Base-by-base conservation (phyloP, 2,329 filamentous ascomycete species). In the Nigrospora sphaerica region DNA sequence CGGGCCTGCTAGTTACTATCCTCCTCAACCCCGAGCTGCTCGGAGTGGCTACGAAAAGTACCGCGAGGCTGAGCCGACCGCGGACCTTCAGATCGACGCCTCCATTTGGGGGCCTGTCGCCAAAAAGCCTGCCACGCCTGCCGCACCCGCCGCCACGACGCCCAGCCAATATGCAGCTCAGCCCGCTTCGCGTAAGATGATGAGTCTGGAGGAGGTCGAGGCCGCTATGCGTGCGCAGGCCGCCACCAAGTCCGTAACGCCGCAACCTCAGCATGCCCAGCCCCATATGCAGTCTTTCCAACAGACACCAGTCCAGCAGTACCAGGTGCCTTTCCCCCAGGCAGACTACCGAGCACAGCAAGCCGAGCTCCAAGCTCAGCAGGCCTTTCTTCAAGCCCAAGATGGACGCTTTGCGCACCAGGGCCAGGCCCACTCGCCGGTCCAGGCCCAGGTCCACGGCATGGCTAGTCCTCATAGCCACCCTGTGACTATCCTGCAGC, bases 121-220 rank as follows among this genome's bases (percentile, higher is more conserved):
- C 33, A 83, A 81, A 73, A 72, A 79, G 65, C 52, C 65, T 16
- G 56, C 61, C 7, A 31, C 35, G 3, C 16, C 36, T 39, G 43
- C 19, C 14, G 12, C 33, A n/a, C 19, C 34, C 19, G 13, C 34
- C 12, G 32, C 42, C 17, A 23, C 19, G 28, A 17, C 12, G 6
- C 38, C 14, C 2, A 16, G 16, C 34, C 34, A 36, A 11, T 36
- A 36, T 17, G 14, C 13, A 23, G 32, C 33, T 23, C 42, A 16
- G 17, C 37, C 18, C 6, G 57, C 58, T 16, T 62, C 75, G 37
- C 82, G 83, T 59, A 96, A 91, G 71, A 85, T 96, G 69, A 84
- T 98, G 86, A 97, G 89, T 58, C 67, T 98, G 59, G 93, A 97
- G 63, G 93, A 98, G 70, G 91, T 98, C 17, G 93, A 98, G 69